phyloP scores from a whole-genome alignment of 169 alveolate genomes.

The Besnoitia besnoiti region DNA sequence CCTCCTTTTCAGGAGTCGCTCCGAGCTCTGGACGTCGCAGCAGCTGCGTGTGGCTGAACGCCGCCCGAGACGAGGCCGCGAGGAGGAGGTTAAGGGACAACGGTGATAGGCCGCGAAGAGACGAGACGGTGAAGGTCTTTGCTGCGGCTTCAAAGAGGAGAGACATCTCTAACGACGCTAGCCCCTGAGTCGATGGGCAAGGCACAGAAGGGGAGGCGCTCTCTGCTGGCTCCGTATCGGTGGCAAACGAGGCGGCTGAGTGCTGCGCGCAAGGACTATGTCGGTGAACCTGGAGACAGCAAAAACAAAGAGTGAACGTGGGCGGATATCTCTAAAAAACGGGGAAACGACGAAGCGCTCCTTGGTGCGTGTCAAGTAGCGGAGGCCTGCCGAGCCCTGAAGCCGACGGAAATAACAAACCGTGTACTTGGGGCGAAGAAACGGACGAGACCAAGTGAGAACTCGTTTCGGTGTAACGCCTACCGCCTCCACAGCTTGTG shows the following conservation, averaged over 20 bases:
- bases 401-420: neutral
- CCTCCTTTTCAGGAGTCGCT: no score
- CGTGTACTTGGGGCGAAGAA: no score
- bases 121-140: neutral
- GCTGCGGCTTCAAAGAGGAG: neutral
- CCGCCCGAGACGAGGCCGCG: neutral
- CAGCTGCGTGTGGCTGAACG: neutral
- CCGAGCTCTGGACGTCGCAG: neutral
- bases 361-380: neutral
- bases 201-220: neutral
- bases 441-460: neutral
- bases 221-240: neutral
- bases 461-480: neutral
- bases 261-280: neutral
- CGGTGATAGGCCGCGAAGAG: neutral
- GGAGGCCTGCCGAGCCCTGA: neutral
- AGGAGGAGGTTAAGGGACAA: neutral
- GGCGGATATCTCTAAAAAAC: no score
- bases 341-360: neutral
- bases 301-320: neutral
- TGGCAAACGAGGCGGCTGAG: neutral
- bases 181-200: neutral
- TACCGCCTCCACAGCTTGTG: conserved; percentile 33
- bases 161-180: neutral
- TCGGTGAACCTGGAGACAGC: neutral